Evolutionary conservation across 1,139 yeast species (phyloP).

Genomic region (Maudiozyma humilis): DNA sequence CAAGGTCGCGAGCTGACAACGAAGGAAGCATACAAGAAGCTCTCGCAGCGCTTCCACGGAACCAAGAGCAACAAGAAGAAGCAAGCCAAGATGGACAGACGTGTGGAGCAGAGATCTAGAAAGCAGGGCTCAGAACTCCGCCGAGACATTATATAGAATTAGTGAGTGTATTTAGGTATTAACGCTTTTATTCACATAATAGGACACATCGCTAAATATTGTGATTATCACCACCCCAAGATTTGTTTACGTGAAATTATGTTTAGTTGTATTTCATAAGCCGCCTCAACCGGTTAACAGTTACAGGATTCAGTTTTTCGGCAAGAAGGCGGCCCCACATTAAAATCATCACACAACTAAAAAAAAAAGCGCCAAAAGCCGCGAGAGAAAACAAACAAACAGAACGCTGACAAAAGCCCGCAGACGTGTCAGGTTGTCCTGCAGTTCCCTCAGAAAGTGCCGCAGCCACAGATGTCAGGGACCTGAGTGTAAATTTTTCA

Average conservation of each 20-base stretch:
- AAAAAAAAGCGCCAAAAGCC: background rate
- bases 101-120: constrained; percentile 33
- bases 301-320: too few species aligned
- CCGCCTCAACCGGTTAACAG: background rate
- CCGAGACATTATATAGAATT: background rate
- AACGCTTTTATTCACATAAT: background rate
- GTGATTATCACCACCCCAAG: background rate
- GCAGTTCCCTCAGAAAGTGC: background rate
- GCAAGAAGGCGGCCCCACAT: too few species aligned
- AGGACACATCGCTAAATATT: background rate
- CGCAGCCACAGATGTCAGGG: background rate
- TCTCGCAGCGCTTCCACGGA: constrained; percentile 87
- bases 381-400: too few species aligned
- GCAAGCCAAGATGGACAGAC: constrained; percentile 32
- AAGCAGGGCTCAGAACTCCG: background rate
- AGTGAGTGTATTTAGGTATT: background rate
- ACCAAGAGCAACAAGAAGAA: constrained; percentile 40
- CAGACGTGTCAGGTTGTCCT: too few species aligned
- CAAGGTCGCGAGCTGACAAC: constrained; percentile 55
- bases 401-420: too few species aligned
- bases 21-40: constrained; percentile 76
- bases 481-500: background rate
- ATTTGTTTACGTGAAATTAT: constrained; percentile 1
- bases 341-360: too few species aligned
- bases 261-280: background rate